Evolutionary conservation across 2,329 filamentous ascomycete genomes (phyloP).

Genomic region (Penicillium sp.): DNA sequence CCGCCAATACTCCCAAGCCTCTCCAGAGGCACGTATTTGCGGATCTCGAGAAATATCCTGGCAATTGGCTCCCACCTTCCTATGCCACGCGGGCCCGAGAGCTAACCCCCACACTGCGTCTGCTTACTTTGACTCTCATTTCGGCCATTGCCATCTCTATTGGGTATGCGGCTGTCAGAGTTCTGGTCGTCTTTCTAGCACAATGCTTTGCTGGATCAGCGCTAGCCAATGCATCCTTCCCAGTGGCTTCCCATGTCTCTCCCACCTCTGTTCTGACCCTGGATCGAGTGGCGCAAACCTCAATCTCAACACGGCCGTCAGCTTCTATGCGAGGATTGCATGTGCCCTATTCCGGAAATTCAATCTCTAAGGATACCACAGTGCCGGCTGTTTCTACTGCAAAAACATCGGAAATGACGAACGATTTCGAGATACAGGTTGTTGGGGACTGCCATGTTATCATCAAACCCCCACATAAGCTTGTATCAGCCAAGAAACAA

Average conservation of each 20-base stretch:
- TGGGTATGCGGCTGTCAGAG: conserved; percentile 31
- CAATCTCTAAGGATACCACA: conserved; percentile 27
- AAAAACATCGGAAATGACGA: conserved; percentile 29
- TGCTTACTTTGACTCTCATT: conserved; percentile 28
- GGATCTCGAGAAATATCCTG: conserved; percentile 26
- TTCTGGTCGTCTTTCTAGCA: conserved; percentile 23
- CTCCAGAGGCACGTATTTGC: conserved; percentile 13
- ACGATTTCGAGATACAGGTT: conserved; percentile 52
- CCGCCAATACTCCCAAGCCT: conserved; percentile 11
- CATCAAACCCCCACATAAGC: conserved; percentile 48
- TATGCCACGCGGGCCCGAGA: conserved; percentile 22
- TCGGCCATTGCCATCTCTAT: conserved; percentile 29
- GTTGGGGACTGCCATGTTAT: conserved; percentile 54
- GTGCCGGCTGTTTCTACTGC: conserved; percentile 23
- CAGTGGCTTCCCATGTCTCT: conserved; percentile 14
- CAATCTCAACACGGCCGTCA: conserved; percentile 24
- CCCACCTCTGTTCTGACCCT: conserved; percentile 23
- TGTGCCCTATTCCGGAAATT: conserved; percentile 15
- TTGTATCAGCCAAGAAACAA: conserved; percentile 44
- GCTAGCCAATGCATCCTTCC: conserved; percentile 19
- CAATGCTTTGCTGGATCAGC: conserved; percentile 26
- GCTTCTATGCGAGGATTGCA: conserved; percentile 18
- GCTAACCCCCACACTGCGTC: conserved; percentile 26
- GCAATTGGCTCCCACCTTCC: conserved; percentile 23
- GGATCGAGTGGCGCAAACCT: conserved; percentile 19